Evolutionary conservation across 257 asterid species (phyloP).

Genomic region (Solanum neorickii): DNA sequence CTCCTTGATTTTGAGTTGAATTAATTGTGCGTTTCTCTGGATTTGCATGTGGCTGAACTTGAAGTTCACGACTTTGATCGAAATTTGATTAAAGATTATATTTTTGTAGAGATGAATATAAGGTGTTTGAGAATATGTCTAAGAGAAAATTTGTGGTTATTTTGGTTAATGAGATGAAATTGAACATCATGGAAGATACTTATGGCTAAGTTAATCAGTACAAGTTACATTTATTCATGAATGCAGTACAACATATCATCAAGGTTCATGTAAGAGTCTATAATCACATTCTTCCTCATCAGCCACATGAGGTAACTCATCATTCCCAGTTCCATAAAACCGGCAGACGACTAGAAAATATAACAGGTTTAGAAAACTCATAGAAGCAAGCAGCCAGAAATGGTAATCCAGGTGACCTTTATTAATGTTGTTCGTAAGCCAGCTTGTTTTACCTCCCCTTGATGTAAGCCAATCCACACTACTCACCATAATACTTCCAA

Average conservation of each 20-base stretch:
- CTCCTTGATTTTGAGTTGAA: background rate
- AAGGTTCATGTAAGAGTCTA: background rate
- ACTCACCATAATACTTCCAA: conserved; percentile 2
- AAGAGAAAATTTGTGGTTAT: too few relatives aligned
- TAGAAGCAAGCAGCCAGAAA: conserved; percentile 4
- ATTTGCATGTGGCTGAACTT: background rate
- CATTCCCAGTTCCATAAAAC: background rate
- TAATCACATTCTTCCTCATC: background rate
- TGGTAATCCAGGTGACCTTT: conserved; percentile 14
- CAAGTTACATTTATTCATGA: background rate
- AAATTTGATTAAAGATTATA: background rate
- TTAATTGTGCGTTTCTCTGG: background rate
- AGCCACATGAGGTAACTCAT: background rate
- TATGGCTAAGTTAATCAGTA: background rate
- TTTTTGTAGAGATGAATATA: background rate
- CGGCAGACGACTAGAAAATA: background rate
- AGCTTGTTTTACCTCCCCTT: background rate
- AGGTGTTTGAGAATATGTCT: background rate
- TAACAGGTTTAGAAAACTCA: conserved; percentile 1
- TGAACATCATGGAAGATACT: background rate
- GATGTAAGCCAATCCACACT: background rate
- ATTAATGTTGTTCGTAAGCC: conserved; percentile 10
- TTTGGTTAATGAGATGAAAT: background rate
- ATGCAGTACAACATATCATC: background rate
- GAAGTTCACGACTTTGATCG: background rate